Evolutionary conservation across 306 rosid species (phyloP), one percentile per base, ranked within the genome.

Genomic region (Lablab purpureus): DNA sequence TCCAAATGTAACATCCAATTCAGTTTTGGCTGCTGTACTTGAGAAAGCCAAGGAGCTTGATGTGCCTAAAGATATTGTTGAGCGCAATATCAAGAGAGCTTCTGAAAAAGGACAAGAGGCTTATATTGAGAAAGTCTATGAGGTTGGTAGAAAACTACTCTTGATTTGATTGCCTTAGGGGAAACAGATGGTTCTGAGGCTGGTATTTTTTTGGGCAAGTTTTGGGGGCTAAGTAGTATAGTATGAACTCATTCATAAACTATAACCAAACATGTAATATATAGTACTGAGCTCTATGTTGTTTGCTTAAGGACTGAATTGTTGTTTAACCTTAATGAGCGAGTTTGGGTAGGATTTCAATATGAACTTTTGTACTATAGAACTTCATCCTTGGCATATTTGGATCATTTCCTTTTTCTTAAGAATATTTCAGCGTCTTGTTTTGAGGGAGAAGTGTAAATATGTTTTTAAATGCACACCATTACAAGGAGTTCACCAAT

Each of bases 41-140:
- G 97, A 90, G 83, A 91, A 92, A 81, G 91, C 90, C 89, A 95
- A 95, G 91, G 97, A 92, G 85, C 97, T 95, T 59, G 99, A 95
- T 78, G 93, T 92, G 66, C 99, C 99, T 11, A 91, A 87, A 79
- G 99, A 91, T 66, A 90, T 95, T 73, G 60, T 95, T 54, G 99
- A 92, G 43, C 94, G 98, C 76, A 91, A 95, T 83, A 92, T 91
- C 71, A 92, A 95, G 88, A 90, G 25, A 81, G 99, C 98, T 52
- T 82, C 97, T 15, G 99, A 95, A 83, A 95, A 95, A 80, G 98
- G 95, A 43, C 97, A 95, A 78, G 98, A 95, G 83, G 93, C 91
- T 70, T 95, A 88, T 87, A 88, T 90, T 50, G 99, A 92, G 83
- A 95, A 92, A 86, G 85, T 79, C 73, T 94, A 92, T 0, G 95